Base-by-base conservation (phyloP, 805 yeast species). In the Ogataea saltuana region DNA sequence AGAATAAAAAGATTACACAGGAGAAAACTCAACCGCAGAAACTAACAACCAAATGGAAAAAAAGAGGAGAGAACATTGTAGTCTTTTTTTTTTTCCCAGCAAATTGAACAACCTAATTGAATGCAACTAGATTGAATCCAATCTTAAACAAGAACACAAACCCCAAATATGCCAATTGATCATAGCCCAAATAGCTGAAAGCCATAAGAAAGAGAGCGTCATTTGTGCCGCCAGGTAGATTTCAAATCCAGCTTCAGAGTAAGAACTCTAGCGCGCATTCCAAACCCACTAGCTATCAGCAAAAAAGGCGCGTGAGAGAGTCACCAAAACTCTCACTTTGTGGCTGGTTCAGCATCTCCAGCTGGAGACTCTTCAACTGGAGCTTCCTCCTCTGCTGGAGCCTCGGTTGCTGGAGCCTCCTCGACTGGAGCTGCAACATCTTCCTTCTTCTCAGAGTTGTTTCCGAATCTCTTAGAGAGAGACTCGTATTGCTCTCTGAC, bases 401-500 rank as follows among this genome's bases (percentile, higher is more conserved):
- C 59, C 12, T 30, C 53, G 32, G 50, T 56, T 18, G 41, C 53
- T 15, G 45, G 37, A 30, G 45, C 51, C 29, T 51, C 44, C 11
- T 48, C 47, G 4, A 18, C 50, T 29, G 44, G 44, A 41, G 46
- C 34, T n/a, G 41, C 51, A 23, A 39, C 41, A 1, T 45, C 38
- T 17, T 48, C 40, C 44, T 48, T 46, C 33, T 47, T 48, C 30
- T 42, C 48, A 32, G 40, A 45, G 36, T 42, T 41, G 44, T 32
- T 36, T 31, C 55, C 53, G 44, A 63, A 55, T 55, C 65, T 59
- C 44, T 57, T 63, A 45, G 56, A 54, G 42, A 63, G 23, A 7
- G 59, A 48, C 27, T 58, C 64, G 52, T 54, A 58, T 48, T 62
- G 68, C 32, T 53, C 51, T 55, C 63, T 63, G 25, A 59, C 52